Evolutionary conservation across 306 rosid species (phyloP).

Genomic region (Quercus agrifolia): DNA sequence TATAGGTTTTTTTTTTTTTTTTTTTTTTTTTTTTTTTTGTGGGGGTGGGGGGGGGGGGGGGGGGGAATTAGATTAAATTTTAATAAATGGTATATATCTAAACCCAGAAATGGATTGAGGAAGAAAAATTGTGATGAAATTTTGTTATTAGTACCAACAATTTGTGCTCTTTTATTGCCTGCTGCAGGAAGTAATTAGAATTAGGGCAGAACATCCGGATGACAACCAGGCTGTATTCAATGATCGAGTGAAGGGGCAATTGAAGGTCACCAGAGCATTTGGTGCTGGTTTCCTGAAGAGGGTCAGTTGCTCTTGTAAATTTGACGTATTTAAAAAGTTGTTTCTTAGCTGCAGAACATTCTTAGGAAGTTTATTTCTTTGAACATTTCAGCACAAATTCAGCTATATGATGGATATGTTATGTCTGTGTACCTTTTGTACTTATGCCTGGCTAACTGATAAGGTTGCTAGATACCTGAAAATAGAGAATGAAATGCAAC

Average conservation of each 20-base stretch:
- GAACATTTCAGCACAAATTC: background rate
- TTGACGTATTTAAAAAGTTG: conserved; percentile 26
- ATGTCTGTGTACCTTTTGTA: background rate
- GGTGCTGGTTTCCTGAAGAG: conserved; percentile 72
- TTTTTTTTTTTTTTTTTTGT: no score
- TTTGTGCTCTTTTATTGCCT: conserved; percentile 16
- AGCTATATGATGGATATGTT: background rate
- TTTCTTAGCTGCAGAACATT: background rate
- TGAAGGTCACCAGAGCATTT: conserved; percentile 69
- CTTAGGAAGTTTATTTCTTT: background rate
- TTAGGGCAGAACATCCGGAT: conserved; percentile 58
- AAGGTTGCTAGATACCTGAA: background rate
- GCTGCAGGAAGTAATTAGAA: conserved; percentile 54
- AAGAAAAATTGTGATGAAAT: background rate
- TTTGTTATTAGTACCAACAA: background rate
- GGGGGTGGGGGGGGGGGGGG: no score
- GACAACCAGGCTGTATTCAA: conserved; percentile 52
- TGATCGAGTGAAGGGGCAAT: conserved; percentile 66
- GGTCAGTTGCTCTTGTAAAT: conserved; percentile 51
- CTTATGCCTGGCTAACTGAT: background rate
- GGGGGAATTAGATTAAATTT: background rate
- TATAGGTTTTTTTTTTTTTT: background rate
- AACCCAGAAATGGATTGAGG: background rate
- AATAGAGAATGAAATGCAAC: background rate
- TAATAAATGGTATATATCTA: background rate